Percentiles rank a stretch among this genome's conserved stretches.
phyloP scores from a whole-genome alignment of 345 rosid genomes.

The Eucalyptus grandis region DNA sequence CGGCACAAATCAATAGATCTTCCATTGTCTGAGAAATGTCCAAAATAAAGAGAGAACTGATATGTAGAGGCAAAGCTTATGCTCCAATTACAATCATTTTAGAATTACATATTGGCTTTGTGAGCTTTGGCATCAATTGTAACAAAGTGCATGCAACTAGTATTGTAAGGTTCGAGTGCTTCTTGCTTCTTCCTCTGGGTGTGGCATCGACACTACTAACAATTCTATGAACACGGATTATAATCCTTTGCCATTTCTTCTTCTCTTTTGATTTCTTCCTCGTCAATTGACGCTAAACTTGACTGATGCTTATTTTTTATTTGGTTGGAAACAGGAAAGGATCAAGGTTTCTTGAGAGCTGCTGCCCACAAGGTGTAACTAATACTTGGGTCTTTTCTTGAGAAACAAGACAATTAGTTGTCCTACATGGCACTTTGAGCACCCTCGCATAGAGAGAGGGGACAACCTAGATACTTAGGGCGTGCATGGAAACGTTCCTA shows the following conservation, averaged over 20 bases:
- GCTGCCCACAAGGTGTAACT: not conserved
- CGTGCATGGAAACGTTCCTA: too few relatives aligned
- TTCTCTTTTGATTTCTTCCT: not conserved
- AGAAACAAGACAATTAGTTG: not conserved
- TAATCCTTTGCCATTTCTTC: not conserved
- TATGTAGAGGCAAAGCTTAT: not conserved
- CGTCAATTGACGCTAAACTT: not conserved
- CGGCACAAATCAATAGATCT: not conserved
- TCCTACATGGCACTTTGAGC: not conserved
- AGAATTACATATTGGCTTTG: not conserved
- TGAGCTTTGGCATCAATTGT: not conserved
- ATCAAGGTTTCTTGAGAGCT: not conserved
- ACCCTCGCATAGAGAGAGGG: not conserved
- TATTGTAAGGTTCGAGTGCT: not conserved
- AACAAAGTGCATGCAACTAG: not conserved
- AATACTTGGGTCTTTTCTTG: not conserved
- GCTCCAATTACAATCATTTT: not conserved
- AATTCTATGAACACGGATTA: not conserved
- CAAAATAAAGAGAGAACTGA: not conserved
- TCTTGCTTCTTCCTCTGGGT: not conserved
- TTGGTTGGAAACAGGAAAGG: not conserved
- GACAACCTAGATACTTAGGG: not conserved
- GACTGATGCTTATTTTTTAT: not conserved
- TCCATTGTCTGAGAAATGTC: not conserved
- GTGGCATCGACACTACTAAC: not conserved